Percentiles rank a stretch among this genome's conserved stretches.
Evolutionary conservation across 2,329 filamentous ascomycete genomes (phyloP).

Genomic region (Calonectria pauciramosa): DNA sequence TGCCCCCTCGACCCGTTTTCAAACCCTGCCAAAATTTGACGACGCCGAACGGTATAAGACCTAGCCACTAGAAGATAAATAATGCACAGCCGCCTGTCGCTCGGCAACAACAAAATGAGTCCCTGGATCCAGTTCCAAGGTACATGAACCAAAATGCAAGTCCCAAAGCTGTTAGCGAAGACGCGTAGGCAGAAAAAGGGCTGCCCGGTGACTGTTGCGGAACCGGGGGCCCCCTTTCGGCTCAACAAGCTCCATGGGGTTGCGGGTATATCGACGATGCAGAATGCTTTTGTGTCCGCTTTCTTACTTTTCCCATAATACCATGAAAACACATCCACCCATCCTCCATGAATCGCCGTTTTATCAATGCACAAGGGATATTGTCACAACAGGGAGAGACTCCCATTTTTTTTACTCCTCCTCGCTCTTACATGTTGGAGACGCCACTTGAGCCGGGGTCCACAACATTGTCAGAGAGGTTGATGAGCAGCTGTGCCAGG

Average conservation of each 20-base stretch:
- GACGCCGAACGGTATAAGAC: conserved; percentile 21
- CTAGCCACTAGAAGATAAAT: conserved; percentile 30
- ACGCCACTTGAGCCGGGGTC: conserved; percentile 57
- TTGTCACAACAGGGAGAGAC: conserved; percentile 44
- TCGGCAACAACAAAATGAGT: conserved; percentile 28
- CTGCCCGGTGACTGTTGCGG: conserved; percentile 31
- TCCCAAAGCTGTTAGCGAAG: conserved; percentile 42
- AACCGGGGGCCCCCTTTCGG: conserved; percentile 19
- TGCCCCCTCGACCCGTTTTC: conserved; percentile 14
- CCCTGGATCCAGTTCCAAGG: conserved; percentile 36
- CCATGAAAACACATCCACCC: conserved; percentile 45
- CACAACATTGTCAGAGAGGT: conserved; percentile 89
- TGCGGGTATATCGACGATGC: conserved; percentile 52
- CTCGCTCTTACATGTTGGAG: conserved; percentile 49
- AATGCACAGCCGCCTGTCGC: conserved; percentile 30
- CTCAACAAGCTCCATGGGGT: conserved; percentile 40
- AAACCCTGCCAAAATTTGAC: conserved; percentile 19
- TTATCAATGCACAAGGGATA: conserved; percentile 46
- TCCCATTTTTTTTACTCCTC: conserved; percentile 30
- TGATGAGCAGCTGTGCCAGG: conserved; percentile 96
- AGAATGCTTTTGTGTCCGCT: conserved; percentile 50
- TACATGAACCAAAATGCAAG: conserved; percentile 46
- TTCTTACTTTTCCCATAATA: conserved; percentile 48
- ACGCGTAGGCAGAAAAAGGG: conserved; percentile 29
- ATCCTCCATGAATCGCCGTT: conserved; percentile 45